These are phyloP conservation scores for Oehlia diaphana DNA, from an alignment of 192 early-diverging fungal genomes.

Conservation along the genomic window DNA sequence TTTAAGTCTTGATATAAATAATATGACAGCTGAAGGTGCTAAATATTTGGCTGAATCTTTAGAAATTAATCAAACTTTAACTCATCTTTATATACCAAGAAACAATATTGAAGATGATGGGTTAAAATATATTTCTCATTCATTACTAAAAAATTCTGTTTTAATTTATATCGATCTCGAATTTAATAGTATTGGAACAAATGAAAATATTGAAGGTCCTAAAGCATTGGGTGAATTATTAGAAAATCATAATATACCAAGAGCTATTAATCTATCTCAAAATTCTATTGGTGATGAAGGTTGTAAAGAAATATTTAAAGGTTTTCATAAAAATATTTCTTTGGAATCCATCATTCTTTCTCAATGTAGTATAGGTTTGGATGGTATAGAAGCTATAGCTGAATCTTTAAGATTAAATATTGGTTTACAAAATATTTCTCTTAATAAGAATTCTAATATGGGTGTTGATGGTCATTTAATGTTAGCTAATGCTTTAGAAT, in stretches of 20 bases:
- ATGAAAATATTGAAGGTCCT: conserved; percentile 30
- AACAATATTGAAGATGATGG: conserved; percentile 43
- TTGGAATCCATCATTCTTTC: conserved; percentile 42
- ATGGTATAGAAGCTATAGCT: conserved; percentile 32
- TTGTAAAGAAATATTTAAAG: conserved; percentile 28
- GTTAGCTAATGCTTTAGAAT: conserved; percentile 36
- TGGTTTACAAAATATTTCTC: conserved; percentile 42
- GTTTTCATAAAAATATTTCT: conserved; percentile 38
- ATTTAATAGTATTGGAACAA: conserved; percentile 41
- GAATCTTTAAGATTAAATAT: conserved; percentile 34
- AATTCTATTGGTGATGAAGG: conserved; percentile 32
- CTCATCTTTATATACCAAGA: conserved; percentile 43
- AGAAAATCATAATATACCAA: not conserved
- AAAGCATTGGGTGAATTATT: conserved; percentile 31
- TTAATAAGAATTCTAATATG: conserved; percentile 42
- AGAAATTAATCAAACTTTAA: conserved; percentile 34
- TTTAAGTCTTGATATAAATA: conserved; percentile 44
- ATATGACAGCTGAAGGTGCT: conserved; percentile 36
- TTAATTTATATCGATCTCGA: conserved; percentile 39
- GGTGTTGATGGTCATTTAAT: conserved; percentile 45
- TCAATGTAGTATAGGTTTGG: conserved; percentile 38
- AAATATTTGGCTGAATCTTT: conserved; percentile 30
- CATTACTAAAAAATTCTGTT: conserved; percentile 34
- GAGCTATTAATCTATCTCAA: conserved; percentile 39
- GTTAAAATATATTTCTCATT: conserved; percentile 32